phyloP scores from a whole-genome alignment of 805 yeast genomes.

The Pichia membranifaciens region DNA sequence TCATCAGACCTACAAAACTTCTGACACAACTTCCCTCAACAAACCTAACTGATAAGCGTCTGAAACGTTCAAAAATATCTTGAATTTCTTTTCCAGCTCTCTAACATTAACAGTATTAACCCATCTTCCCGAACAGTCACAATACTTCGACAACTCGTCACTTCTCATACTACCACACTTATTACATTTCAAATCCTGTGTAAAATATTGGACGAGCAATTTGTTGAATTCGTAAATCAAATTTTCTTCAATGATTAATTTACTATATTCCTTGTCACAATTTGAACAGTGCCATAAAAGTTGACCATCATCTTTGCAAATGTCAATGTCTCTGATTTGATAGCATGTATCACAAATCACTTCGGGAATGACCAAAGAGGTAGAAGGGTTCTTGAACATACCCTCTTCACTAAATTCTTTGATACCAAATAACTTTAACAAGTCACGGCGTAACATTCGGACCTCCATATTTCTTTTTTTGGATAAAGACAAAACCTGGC shows the following conservation, averaged over 20 bases:
- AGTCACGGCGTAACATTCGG: constrained; percentile 65
- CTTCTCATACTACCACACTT: constrained; percentile 68
- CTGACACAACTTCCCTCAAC: constrained; percentile 34
- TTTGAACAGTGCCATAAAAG: constrained; percentile 56
- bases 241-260: constrained; percentile 70
- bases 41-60: constrained; percentile 54
- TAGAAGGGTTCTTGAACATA: constrained; percentile 66
- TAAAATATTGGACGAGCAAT: constrained; percentile 51
- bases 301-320: constrained; percentile 61
- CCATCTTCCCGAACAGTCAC: constrained; percentile 90
- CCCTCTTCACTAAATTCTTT: constrained; percentile 81
- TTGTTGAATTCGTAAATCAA: constrained; percentile 60
- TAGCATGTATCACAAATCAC: constrained; percentile 79
- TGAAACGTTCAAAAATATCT: constrained; percentile 54
- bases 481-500: constrained; percentile 68
- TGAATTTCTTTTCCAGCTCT: constrained; percentile 40
- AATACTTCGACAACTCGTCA: constrained; percentile 64
- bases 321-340: constrained; percentile 66
- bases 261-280: constrained; percentile 61
- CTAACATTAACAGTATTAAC: constrained; percentile 44
- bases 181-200: constrained; percentile 76
- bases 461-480: constrained; percentile 62
- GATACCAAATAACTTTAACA: constrained; percentile 68
- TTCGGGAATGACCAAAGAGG: constrained; percentile 58
- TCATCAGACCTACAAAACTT: constrained; percentile 13